Evolutionary conservation across 208 protist species (phyloP).

Genomic region (Leishmania lainsoni): DNA sequence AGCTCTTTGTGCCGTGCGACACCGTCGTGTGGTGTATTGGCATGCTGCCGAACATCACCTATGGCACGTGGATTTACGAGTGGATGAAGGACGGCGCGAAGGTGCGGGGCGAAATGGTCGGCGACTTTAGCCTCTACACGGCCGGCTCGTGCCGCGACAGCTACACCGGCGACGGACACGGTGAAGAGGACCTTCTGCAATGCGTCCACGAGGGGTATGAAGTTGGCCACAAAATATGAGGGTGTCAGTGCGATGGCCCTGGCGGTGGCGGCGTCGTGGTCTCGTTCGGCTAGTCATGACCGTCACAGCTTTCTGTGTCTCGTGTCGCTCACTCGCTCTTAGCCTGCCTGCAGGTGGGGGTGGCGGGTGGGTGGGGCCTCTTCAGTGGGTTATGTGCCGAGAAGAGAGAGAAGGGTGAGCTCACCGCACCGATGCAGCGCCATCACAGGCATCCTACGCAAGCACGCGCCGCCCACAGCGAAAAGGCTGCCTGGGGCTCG

Average conservation of each 20-base stretch:
- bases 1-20: constrained; percentile 75
- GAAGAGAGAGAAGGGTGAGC: not conserved
- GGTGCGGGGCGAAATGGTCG: constrained; percentile 73
- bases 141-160: constrained; percentile 79
- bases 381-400: not conserved
- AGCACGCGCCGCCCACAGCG: not conserved
- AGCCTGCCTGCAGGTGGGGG: not conserved
- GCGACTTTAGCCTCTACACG: constrained; percentile 80
- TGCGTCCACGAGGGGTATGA: constrained; percentile 87
- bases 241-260: not conserved
- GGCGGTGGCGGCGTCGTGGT: not conserved
- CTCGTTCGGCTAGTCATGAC: not conserved
- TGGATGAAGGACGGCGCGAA: constrained; percentile 88
- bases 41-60: constrained; percentile 80
- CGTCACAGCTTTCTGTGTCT: not conserved
- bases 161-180: constrained; percentile 72
- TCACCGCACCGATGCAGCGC: not conserved
- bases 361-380: not conserved
- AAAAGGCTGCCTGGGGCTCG: no score
- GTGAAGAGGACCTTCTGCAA: constrained; percentile 85
- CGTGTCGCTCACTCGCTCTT: not conserved
- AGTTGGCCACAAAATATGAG: constrained; percentile 80
- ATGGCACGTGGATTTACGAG: constrained; percentile 87
- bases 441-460: not conserved
- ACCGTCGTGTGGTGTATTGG: constrained; percentile 86